Conservation (phyloP, 306 rosid species). For the Ziziphus jujuba region DNA sequence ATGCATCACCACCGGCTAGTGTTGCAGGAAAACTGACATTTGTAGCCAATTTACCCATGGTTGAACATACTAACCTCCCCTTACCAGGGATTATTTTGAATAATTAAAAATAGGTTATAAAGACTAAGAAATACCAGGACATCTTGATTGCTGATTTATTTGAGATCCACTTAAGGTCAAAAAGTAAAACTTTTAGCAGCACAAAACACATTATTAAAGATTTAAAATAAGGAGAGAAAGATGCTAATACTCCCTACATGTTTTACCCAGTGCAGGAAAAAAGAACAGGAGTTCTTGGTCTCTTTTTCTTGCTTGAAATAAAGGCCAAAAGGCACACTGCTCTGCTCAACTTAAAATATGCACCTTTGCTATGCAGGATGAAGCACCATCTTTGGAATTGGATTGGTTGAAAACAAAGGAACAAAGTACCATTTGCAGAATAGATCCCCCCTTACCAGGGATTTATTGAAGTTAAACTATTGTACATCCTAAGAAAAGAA, state of each 20-base stretch:
- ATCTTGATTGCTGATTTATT: slow-evolving; percentile 65
- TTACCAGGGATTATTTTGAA: slow-evolving; percentile 84
- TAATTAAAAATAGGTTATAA: slow-evolving; percentile 46
- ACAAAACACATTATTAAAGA: slow-evolving; percentile 53
- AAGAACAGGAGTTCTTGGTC: slow-evolving; percentile 68
- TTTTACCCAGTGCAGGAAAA: slow-evolving; percentile 83
- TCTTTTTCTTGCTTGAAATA: slow-evolving; percentile 77
- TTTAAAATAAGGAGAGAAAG: slow-evolving; percentile 60
- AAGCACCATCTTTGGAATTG: slow-evolving; percentile 50
- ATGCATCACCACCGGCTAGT: slow-evolving; percentile 98
- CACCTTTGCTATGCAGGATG: slow-evolving; percentile 54
- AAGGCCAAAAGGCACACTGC: slow-evolving; percentile 58
- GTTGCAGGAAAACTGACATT: slow-evolving; percentile 85
- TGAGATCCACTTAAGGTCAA: slow-evolving; percentile 66
- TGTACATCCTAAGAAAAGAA: slow-evolving; percentile 36
- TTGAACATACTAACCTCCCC: slow-evolving; percentile 79
- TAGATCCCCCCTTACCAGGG: slow-evolving; percentile 69
- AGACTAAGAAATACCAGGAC: slow-evolving; percentile 70
- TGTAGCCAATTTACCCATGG: slow-evolving; percentile 89
- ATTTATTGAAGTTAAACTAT: slow-evolving; percentile 33
- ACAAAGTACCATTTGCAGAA: slow-evolving; percentile 33
- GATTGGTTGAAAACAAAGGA: slow-evolving; percentile 41
- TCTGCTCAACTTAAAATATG: slow-evolving; percentile 63
- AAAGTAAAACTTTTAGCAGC: slow-evolving; percentile 65
- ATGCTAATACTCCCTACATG: slow-evolving; percentile 71